Percentiles rank a stretch among this genome's conserved stretches.
Evolutionary conservation across 2,329 filamentous ascomycete genomes (phyloP).

Genomic region (Alternaria conjuncta): DNA sequence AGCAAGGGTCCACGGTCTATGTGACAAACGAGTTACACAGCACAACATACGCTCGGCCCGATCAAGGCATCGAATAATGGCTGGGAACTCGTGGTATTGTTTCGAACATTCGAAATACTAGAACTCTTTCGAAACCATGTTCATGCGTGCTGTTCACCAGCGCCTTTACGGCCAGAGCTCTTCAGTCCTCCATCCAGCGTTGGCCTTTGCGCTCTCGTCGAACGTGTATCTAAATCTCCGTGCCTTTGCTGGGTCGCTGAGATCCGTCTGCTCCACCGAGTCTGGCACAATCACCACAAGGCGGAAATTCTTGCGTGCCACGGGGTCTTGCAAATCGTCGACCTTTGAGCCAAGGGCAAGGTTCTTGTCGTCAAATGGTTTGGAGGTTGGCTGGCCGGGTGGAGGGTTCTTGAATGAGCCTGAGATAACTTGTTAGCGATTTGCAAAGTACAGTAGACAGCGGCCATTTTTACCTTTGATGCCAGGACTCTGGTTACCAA

Average conservation of each 20-base stretch:
- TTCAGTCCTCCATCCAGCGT: constrained; percentile 63
- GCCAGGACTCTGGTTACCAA: constrained; percentile 82
- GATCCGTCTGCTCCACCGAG: constrained; percentile 76
- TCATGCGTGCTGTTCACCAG: not conserved
- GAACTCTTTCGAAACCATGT: not conserved
- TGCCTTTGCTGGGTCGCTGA: constrained; percentile 69
- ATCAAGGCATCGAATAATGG: not conserved
- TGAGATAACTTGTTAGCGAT: constrained; percentile 33
- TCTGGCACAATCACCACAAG: constrained; percentile 86
- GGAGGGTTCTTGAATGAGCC: constrained; percentile 68
- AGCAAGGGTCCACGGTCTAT: not conserved
- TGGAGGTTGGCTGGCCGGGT: constrained; percentile 55
- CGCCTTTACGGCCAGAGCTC: constrained; percentile 48
- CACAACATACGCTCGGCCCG: not conserved
- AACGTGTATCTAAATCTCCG: constrained; percentile 73
- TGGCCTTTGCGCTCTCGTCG: constrained; percentile 49
- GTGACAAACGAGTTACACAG: constrained; percentile 6
- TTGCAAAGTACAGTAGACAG: not conserved
- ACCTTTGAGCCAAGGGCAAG: constrained; percentile 67
- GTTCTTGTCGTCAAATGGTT: constrained; percentile 54
- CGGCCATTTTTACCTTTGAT: constrained; percentile 68
- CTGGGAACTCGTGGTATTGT: not conserved
- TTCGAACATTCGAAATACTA: not conserved
- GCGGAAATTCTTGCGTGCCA: constrained; percentile 78
- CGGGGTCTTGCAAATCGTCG: constrained; percentile 70